These are phyloP conservation scores for Strobilomyces echinocephalus DNA, from an alignment of 768 basidiomycete species.

Conservation along the genomic window DNA sequence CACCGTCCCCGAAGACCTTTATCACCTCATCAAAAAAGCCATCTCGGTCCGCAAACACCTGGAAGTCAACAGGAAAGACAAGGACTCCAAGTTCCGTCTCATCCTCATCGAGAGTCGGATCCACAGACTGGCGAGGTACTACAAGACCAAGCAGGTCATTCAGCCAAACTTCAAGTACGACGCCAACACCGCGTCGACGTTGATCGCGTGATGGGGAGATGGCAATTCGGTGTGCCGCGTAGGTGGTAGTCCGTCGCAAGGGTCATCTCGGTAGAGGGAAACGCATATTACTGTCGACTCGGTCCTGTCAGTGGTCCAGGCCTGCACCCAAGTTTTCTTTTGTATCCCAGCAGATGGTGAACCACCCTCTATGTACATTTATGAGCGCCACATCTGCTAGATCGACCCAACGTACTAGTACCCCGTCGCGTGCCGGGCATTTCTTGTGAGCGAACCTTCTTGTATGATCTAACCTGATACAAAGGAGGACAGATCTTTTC, in stretches of 20 bases:
- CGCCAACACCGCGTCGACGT: conserved; percentile 87
- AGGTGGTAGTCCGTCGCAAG: background rate
- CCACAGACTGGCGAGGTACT: conserved; percentile 96
- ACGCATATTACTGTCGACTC: background rate
- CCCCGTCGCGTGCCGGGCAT: too few relatives aligned
- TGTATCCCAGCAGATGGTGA: too few relatives aligned
- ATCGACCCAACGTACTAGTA: too few relatives aligned
- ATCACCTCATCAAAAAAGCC: conserved; percentile 99
- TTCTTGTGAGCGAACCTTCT: too few relatives aligned
- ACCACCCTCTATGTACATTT: too few relatives aligned
- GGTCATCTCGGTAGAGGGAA: background rate
- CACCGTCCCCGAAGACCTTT: conserved; percentile 97
- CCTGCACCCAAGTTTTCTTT: too few relatives aligned
- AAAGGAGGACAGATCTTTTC: too few relatives aligned
- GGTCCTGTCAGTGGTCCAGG: background rate
- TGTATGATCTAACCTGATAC: too few relatives aligned
- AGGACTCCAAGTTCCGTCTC: conserved; percentile 94
- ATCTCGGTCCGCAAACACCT: conserved; percentile 98
- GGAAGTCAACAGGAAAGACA: conserved; percentile 97
- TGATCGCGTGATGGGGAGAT: conserved; percentile 58
- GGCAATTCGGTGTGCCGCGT: background rate
- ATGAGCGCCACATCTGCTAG: too few relatives aligned
- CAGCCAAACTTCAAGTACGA: conserved; percentile 99
- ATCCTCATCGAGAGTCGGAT: conserved; percentile 99
- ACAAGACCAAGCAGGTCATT: conserved; percentile 98